Evolutionary conservation across 176 grass and related monocot species (phyloP).

Genomic region (Zoysia japonica): DNA sequence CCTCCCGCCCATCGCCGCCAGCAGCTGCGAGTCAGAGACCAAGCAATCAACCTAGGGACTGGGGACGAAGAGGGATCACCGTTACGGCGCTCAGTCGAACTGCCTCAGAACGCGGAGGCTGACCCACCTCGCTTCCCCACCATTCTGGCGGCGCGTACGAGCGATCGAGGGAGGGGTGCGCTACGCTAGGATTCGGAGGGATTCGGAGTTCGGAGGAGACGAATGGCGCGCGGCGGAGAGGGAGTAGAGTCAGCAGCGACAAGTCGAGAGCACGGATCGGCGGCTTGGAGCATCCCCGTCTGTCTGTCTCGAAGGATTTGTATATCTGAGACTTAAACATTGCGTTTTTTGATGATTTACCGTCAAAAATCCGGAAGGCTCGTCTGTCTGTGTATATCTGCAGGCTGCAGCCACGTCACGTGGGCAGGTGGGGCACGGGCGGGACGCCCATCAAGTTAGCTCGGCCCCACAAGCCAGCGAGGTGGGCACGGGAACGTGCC

Average conservation of each 20-base stretch:
- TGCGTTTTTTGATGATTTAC: too few species aligned
- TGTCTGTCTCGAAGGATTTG: too few species aligned
- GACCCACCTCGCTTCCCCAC: constrained; percentile 32
- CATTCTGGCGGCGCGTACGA: neutral
- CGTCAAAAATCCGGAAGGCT: too few species aligned
- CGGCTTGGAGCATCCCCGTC: neutral
- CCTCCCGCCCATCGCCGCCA: constrained; percentile 6
- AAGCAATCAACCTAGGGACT: neutral
- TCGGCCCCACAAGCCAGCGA: neutral
- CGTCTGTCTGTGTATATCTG: too few species aligned
- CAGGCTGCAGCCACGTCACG: neutral
- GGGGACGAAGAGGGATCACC: neutral
- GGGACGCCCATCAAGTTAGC: neutral
- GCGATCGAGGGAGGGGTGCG: neutral
- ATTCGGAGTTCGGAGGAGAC: neutral
- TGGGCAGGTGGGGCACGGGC: neutral
- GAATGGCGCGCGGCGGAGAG: neutral
- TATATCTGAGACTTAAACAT: too few species aligned
- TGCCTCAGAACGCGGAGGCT: neutral
- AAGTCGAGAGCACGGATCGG: neutral
- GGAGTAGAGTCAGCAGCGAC: too few species aligned
- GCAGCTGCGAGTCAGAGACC: neutral
- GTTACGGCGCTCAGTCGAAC: neutral
- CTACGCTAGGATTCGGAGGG: neutral
- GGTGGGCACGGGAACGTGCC: too few species aligned